Evolutionary conservation across 768 basidiomycete genomes (phyloP).

Genomic region (Mycena capillaripes): DNA sequence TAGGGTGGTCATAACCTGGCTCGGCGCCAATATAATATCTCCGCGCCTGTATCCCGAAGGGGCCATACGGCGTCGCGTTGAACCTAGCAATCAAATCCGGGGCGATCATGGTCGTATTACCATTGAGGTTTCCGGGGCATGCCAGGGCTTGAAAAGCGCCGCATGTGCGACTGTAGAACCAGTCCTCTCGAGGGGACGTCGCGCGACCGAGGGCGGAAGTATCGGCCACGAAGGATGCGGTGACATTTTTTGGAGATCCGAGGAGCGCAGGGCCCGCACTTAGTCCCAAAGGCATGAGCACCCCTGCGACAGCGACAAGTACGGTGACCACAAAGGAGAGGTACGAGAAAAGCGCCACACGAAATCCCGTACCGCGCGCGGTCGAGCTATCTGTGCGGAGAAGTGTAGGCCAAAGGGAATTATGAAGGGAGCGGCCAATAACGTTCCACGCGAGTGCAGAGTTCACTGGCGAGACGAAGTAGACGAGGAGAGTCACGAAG

Average conservation of each 20-base stretch:
- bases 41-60: neutral
- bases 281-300: neutral
- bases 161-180: neutral
- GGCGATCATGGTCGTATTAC: neutral
- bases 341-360: neutral
- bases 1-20: conserved; percentile 25
- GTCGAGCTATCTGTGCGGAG: neutral
- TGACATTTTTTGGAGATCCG: neutral
- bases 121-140: neutral
- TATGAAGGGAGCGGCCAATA: neutral
- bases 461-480: neutral
- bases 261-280: neutral
- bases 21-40: neutral
- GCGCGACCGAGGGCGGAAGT: neutral
- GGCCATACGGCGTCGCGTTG: neutral
- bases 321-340: neutral
- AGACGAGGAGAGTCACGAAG: neutral
- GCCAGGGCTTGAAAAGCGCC: neutral
- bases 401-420: neutral
- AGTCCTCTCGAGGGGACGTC: neutral
- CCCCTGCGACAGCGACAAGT: neutral
- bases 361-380: neutral
- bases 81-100: neutral
- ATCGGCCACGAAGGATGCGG: neutral
- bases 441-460: neutral